Evolutionary conservation across 2,329 filamentous ascomycete genomes (phyloP).

Genomic region (Aspergillus transmontanensis): DNA sequence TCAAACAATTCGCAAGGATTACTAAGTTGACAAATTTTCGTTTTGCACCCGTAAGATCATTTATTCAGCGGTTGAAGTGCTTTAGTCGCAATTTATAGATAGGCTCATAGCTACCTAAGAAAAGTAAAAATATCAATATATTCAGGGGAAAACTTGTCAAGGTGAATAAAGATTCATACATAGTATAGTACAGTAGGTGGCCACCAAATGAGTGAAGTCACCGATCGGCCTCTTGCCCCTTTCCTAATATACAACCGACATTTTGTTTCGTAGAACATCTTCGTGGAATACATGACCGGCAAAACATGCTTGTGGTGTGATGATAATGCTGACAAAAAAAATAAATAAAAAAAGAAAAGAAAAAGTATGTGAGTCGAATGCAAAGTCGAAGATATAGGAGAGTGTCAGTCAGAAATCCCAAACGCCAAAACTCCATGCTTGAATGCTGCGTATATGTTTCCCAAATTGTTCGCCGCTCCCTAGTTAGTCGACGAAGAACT

Average conservation of each 20-base stretch:
- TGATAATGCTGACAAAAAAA: slow-evolving; percentile 7
- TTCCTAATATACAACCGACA: slow-evolving; percentile 24
- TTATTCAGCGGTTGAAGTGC: too few species aligned
- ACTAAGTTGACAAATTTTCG: not conserved
- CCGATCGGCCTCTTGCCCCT: not conserved
- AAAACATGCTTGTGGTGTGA: slow-evolving; percentile 20
- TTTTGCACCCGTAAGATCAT: not conserved
- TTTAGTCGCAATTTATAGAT: not conserved
- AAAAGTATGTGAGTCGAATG: slow-evolving; percentile 6
- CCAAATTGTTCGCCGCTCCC: slow-evolving; percentile 3
- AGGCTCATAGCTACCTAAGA: not conserved
- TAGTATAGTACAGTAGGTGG: slow-evolving; percentile 26
- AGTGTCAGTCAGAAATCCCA: slow-evolving; percentile 21
- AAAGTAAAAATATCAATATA: not conserved
- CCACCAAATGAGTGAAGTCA: not conserved
- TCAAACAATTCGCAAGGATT: not conserved
- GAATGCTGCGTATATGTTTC: slow-evolving; percentile 24
- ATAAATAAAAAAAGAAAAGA: not conserved
- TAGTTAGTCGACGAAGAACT: slow-evolving; percentile 5
- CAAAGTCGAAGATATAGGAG: slow-evolving; percentile 21
- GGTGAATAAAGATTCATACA: slow-evolving; percentile 5
- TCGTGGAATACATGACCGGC: slow-evolving; percentile 15
- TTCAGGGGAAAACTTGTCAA: not conserved
- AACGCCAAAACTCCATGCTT: slow-evolving; percentile 31
- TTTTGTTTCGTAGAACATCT: slow-evolving; percentile 16